Evolutionary conservation across 2,329 filamentous ascomycete genomes (phyloP).

Genomic region (Claviceps spartinae): DNA sequence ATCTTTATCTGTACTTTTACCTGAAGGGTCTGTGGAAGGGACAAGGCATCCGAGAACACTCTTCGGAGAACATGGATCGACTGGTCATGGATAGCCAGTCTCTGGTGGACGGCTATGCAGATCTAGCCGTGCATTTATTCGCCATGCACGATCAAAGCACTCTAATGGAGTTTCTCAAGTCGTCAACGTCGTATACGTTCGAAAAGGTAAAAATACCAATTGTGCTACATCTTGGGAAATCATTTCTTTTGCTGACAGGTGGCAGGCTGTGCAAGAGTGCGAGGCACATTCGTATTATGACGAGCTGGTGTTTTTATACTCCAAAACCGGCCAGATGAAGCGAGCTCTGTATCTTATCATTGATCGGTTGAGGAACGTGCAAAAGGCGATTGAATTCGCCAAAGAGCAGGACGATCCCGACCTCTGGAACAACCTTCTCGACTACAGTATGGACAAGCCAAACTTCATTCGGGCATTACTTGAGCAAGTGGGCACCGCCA

Average conservation of each 20-base stretch:
- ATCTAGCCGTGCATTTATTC: conserved; percentile 76
- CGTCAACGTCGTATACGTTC: conserved; percentile 77
- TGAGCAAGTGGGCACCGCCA: conserved; percentile 85
- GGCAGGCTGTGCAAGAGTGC: conserved; percentile 58
- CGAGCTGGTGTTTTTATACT: conserved; percentile 90
- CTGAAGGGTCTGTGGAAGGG: conserved; percentile 75
- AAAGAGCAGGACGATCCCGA: conserved; percentile 87
- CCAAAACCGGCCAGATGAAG: conserved; percentile 89
- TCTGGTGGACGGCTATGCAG: conserved; percentile 75
- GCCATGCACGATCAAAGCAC: conserved; percentile 67
- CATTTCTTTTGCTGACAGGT: conserved; percentile 7
- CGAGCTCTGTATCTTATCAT: conserved; percentile 86
- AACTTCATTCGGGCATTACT: conserved; percentile 84
- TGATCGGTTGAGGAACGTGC: conserved; percentile 79
- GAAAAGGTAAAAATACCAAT: conserved; percentile 41
- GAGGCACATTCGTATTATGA: conserved; percentile 70
- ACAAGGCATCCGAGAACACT: conserved; percentile 44
- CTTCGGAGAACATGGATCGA: conserved; percentile 40
- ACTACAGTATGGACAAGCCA: conserved; percentile 96
- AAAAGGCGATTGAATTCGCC: conserved; percentile 84
- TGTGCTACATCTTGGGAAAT: neutral
- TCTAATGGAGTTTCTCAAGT: conserved; percentile 76
- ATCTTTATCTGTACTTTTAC: conserved; percentile 83
- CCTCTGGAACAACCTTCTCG: conserved; percentile 85
- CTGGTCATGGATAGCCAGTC: conserved; percentile 46